Conservation (phyloP, 257 asterid species). For the Solanum piurae region DNA sequence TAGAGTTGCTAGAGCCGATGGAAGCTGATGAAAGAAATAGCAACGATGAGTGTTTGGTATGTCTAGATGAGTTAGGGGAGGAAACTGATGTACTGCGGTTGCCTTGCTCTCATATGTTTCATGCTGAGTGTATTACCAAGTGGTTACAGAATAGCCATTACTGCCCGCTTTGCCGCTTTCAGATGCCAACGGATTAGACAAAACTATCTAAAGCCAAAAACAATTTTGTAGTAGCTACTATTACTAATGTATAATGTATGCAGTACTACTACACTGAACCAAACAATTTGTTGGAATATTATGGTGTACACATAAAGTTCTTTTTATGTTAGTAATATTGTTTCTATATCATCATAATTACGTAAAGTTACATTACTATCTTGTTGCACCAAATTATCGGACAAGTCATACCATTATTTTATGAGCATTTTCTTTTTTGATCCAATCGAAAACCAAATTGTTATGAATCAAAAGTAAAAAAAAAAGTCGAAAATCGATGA, state of each 20-base stretch:
- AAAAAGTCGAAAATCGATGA: too few relatives aligned
- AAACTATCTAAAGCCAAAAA: not conserved
- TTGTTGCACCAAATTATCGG: too few relatives aligned
- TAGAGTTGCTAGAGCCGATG: not conserved
- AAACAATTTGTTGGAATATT: not conserved
- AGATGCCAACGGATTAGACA: not conserved
- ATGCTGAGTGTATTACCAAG: not conserved
- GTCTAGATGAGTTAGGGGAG: not conserved
- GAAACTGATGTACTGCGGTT: not conserved
- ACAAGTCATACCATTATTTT: not conserved
- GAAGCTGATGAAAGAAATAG: not conserved
- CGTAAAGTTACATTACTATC: too few relatives aligned
- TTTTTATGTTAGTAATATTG: too few relatives aligned
- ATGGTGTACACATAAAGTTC: not conserved
- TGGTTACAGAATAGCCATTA: constrained; percentile 1
- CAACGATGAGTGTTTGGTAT: not conserved
- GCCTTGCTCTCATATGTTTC: constrained; percentile 12
- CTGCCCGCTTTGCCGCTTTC: constrained; percentile 11
- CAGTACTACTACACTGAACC: not conserved
- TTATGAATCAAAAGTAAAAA: too few relatives aligned
- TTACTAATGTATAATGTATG: too few relatives aligned
- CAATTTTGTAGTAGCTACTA: not conserved
- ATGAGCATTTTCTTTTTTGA: too few relatives aligned
- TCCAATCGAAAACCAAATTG: too few relatives aligned
- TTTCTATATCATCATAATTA: too few relatives aligned